Percentiles rank a stretch among this genome's conserved stretches.
phyloP scores from a whole-genome alignment of 2,329 filamentous ascomycete genomes.

The Pseudophaeomoniella oleicola region DNA sequence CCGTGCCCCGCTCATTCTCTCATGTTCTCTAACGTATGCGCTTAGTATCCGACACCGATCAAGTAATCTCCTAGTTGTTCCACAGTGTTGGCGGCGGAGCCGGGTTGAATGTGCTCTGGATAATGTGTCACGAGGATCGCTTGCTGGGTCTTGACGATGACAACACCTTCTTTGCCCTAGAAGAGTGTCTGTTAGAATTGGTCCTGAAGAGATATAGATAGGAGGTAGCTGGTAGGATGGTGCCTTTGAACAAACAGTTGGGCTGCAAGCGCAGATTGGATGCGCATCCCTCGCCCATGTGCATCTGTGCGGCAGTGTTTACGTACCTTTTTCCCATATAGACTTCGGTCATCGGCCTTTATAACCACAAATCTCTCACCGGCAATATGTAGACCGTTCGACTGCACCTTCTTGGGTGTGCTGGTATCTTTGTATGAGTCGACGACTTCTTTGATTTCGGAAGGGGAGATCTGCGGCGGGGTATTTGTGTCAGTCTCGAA shows the following conservation, averaged over 20 bases:
- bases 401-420: constrained; percentile 51
- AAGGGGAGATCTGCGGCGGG: constrained; percentile 30
- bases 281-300: no score
- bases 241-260: no score
- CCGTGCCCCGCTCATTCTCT: no score
- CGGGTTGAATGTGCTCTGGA: constrained; percentile 55
- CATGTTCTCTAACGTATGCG: background rate
- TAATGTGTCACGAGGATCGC: constrained; percentile 84
- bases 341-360: constrained; percentile 58
- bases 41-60: constrained; percentile 58
- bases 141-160: constrained; percentile 74
- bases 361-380: constrained; percentile 68
- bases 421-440: constrained; percentile 35
- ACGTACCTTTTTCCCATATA: constrained; percentile 76
- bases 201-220: constrained; percentile 3
- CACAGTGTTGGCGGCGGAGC: constrained; percentile 63
- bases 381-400: constrained; percentile 59
- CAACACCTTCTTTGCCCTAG: constrained; percentile 65
- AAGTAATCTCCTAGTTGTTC: constrained; percentile 81
- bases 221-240: constrained; percentile 3
- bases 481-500: background rate
- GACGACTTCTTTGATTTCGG: constrained; percentile 42
- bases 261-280: no score
- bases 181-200: constrained; percentile 2
- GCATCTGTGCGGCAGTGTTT: no score